Percentiles rank a stretch among this genome's conserved stretches.
phyloP scores from a whole-genome alignment of 2,329 filamentous ascomycete species.

The Hypoxylon sp. region DNA sequence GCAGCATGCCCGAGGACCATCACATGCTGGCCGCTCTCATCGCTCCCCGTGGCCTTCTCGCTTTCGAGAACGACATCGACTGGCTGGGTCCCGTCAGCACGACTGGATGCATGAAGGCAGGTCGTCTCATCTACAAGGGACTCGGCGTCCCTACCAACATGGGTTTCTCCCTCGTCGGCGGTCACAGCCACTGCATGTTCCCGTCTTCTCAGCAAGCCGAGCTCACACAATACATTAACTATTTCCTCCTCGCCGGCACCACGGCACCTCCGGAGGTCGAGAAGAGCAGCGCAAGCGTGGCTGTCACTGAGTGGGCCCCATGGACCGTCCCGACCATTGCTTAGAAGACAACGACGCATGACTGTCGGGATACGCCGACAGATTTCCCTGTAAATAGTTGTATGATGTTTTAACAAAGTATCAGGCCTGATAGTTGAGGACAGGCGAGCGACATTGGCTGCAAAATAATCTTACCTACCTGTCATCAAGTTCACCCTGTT shows the following conservation, averaged over 20 bases:
- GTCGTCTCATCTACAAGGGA: slow-evolving; percentile 67
- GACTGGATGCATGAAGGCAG: slow-evolving; percentile 71
- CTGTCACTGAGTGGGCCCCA: slow-evolving; percentile 59
- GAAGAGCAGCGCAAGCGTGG: slow-evolving; percentile 58
- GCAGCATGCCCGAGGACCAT: slow-evolving; percentile 69
- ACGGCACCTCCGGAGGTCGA: slow-evolving; percentile 56
- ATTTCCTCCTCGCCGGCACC: slow-evolving; percentile 63
- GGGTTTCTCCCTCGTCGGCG: slow-evolving; percentile 70
- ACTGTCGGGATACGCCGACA: not conserved
- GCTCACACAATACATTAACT: slow-evolving; percentile 69
- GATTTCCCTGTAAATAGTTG: slow-evolving; percentile 31
- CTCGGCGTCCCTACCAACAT: slow-evolving; percentile 68
- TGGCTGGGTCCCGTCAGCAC: slow-evolving; percentile 72
- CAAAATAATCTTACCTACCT: slow-evolving; percentile 1
- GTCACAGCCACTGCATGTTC: slow-evolving; percentile 70
- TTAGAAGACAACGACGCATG: slow-evolving; percentile 40
- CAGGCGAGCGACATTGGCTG: not conserved
- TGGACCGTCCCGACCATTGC: slow-evolving; percentile 59
- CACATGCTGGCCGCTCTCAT: slow-evolving; percentile 71
- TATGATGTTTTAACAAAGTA: not conserved
- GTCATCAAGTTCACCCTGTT: slow-evolving; percentile 15
- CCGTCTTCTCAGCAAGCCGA: slow-evolving; percentile 67
- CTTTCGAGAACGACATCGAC: slow-evolving; percentile 72
- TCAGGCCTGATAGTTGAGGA: not conserved
- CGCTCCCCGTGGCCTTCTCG: slow-evolving; percentile 68